A percentile compares a stretch with the other conserved stretches of the same genome.
Evolutionary conservation across 2,329 filamentous ascomycete species (phyloP).

Genomic region (Parascedosporium putredinis): DNA sequence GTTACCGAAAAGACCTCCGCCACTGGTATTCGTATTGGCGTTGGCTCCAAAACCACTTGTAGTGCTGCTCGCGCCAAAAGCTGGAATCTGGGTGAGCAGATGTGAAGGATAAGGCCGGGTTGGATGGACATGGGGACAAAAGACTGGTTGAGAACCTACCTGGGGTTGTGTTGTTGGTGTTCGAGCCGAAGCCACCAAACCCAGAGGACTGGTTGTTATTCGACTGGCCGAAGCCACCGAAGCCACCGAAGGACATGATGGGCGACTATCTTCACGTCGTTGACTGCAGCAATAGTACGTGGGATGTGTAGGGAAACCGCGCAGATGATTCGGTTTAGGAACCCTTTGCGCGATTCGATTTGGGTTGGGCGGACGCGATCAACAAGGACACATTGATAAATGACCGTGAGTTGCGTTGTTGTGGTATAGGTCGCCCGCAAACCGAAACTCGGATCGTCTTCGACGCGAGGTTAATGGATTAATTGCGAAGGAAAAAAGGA

Average conservation of each 20-base stretch:
- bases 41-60: constrained; percentile 32
- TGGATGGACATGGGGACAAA: constrained; percentile 15
- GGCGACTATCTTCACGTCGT: not conserved
- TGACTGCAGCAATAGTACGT: not conserved
- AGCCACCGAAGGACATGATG: constrained; percentile 43
- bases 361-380: too few relatives aligned
- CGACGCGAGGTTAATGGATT: not conserved
- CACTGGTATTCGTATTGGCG: constrained; percentile 16
- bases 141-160: constrained; percentile 35
- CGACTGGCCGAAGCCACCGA: constrained; percentile 35
- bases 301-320: not conserved
- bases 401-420: not conserved
- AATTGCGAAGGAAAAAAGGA: not conserved
- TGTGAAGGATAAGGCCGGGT: constrained; percentile 23
- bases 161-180: constrained; percentile 29
- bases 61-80: constrained; percentile 27
- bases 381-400: not conserved
- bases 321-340: not conserved
- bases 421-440: not conserved
- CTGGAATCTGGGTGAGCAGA: constrained; percentile 20
- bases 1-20: constrained; percentile 35
- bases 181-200: constrained; percentile 49
- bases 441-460: not conserved
- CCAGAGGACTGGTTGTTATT: constrained; percentile 32
- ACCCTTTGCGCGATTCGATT: not conserved